Conservation (phyloP, 345 rosid genomes). For the Kandelia obovata region DNA sequence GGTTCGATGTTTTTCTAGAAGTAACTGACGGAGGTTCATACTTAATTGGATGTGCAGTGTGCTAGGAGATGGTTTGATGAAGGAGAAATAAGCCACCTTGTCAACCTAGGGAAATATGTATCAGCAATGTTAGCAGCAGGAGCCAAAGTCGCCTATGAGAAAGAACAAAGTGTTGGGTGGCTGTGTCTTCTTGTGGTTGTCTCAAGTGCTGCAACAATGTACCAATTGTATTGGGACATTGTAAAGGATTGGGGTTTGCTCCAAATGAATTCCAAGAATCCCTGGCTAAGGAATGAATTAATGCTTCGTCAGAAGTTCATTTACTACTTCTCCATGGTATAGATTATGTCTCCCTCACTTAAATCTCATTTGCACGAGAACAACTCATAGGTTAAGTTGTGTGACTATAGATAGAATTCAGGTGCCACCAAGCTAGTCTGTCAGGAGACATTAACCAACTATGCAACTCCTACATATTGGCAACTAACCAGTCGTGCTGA, state of each 20-base stretch:
- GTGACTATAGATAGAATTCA: not conserved
- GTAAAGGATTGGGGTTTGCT: slow-evolving; percentile 98
- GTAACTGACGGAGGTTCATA: not conserved
- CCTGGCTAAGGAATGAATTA: slow-evolving; percentile 94
- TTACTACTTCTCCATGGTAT: slow-evolving; percentile 95
- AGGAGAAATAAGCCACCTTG: slow-evolving; percentile 64
- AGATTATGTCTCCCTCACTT: not conserved
- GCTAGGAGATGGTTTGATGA: slow-evolving; percentile 96
- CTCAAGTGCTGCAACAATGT: slow-evolving; percentile 80
- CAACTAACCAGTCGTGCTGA: slow-evolving; percentile 8
- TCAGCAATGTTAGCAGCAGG: slow-evolving; percentile 98
- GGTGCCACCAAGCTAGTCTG: slow-evolving; percentile 1
- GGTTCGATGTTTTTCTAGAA: too few species aligned
- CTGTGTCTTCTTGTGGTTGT: slow-evolving; percentile 62
- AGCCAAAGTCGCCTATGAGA: slow-evolving; percentile 84
- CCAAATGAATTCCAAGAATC: slow-evolving; percentile 76
- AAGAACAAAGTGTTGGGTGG: slow-evolving; percentile 56
- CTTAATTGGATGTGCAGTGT: slow-evolving; percentile 47
- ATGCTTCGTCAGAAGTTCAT: slow-evolving; percentile 78
- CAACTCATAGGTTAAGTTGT: not conserved
- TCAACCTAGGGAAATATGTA: slow-evolving; percentile 88
- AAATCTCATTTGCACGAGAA: slow-evolving; percentile 1
- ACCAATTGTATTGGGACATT: slow-evolving; percentile 97
- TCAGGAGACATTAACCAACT: not conserved
- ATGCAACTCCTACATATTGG: not conserved